These are phyloP conservation scores for Solanum chilense DNA, from an alignment of 257 asterid genomes.

Conservation along the genomic window DNA sequence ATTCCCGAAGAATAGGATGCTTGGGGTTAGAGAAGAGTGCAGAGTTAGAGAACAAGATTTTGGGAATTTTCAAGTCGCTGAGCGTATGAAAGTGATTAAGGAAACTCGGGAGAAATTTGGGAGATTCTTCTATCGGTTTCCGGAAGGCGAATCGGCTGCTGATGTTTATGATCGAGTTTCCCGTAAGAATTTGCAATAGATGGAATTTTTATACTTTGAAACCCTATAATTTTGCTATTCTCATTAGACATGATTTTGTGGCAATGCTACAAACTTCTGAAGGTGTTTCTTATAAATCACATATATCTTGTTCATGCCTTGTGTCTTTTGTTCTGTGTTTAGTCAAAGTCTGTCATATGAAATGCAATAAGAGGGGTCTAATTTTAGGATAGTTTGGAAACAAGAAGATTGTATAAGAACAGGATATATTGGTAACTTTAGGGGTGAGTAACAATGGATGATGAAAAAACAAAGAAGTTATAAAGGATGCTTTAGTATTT, in stretches of 20 bases:
- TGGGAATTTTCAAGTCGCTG: slow-evolving; percentile 89
- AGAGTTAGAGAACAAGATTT: slow-evolving; percentile 90
- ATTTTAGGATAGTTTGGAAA: background rate
- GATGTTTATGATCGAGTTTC: slow-evolving; percentile 92
- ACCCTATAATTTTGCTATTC: background rate
- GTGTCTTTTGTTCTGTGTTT: background rate
- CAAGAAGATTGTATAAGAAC: background rate
- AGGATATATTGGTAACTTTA: background rate
- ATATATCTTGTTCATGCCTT: background rate
- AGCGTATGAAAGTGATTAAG: slow-evolving; percentile 71
- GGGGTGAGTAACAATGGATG: background rate
- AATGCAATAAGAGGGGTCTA: background rate
- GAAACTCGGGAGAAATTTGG: slow-evolving; percentile 83
- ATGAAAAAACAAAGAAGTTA: background rate
- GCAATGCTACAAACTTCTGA: background rate
- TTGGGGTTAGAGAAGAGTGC: slow-evolving; percentile 88
- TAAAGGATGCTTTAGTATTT: background rate
- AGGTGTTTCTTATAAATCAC: background rate
- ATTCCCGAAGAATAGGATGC: slow-evolving; percentile 43
- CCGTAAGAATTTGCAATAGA: slow-evolving; percentile 23
- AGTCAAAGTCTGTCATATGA: background rate
- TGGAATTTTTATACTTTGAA: background rate
- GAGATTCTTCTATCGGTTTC: slow-evolving; percentile 80
- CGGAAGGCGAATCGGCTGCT: slow-evolving; percentile 93
- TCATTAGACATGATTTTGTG: background rate